Evolutionary conservation across 805 yeast genomes (phyloP), one percentile per base, ranked within the genome.

Genomic region (Metschnikowia arizonensis): DNA sequence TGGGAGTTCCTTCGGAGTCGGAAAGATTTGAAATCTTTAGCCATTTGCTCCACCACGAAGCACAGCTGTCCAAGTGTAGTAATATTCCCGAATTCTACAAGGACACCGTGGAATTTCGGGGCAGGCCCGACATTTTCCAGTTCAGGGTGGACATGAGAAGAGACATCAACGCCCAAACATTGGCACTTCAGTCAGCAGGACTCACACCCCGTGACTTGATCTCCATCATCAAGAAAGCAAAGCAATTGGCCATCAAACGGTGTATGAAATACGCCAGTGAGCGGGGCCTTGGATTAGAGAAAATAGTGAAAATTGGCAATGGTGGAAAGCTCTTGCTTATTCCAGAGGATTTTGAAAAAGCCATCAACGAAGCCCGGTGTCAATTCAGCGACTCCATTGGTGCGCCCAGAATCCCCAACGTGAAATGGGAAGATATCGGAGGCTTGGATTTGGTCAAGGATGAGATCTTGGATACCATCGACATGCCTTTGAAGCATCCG

Each of bases 381-480:
- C 89, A 87, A 60, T 90, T 85, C 63, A 85, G 96, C 55, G 97
- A 88, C 52, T 85, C 97, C 0, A 90, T 93, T 47, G 98, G 98
- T 6, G 98, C 98, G 0, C 99, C 99, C 12, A 74, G 88, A 50
- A 91, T 93, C 50, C 99, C 99, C 2, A 81, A 85, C 57, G 98
- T 93, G 5, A 82, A 82, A 50, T 93, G 99, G 99, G 93, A 86
- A 51, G 99, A 93, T 63, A 95, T 93, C 45, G 99, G 99, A 28
- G 99, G 99, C 1, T 71, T 93, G 54, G 97, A 88, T 50, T 56
- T 82, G 35, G 96, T 90, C 29, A 93, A 93, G 61, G 89, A 82
- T 55, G 97, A 91, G 57, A 91, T 93, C 54, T 68, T 90, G 62
- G 99, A 93, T 59, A 91, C 99, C 0, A 90, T 93, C 49, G 98